Evolutionary conservation across 371 early-diverging fungal genomes (phyloP).

Genomic region (Mortierella sp.): DNA sequence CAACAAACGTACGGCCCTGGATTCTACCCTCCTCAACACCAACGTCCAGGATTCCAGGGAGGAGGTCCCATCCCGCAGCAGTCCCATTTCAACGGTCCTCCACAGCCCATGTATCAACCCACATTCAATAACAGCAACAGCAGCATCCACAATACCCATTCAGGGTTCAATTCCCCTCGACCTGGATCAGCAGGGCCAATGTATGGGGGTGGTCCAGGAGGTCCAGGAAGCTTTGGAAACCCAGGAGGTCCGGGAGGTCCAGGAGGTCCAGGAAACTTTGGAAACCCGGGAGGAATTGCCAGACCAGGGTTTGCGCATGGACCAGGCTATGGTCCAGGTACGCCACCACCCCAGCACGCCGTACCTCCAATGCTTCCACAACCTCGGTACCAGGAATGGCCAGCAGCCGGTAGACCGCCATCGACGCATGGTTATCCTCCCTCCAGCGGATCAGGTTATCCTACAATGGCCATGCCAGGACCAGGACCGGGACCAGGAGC

Average conservation of each 20-base stretch:
- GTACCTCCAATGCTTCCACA: conserved; percentile 14
- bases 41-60: conserved; percentile 19
- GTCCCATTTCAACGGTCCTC: conserved; percentile 14
- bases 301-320: conserved; percentile 19
- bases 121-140: conserved; percentile 19
- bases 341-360: conserved; percentile 18
- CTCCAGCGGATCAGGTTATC: conserved; percentile 12
- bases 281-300: conserved; percentile 7
- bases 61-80: conserved; percentile 22
- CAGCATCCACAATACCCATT: conserved; percentile 4
- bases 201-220: conserved; percentile 1
- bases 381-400: conserved; percentile 48
- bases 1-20: conserved; percentile 18
- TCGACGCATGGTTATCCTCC: conserved; percentile 13
- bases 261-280: neutral
- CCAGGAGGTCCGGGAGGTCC: no score
- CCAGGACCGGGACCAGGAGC: conserved; percentile 21
- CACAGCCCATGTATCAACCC: conserved; percentile 18
- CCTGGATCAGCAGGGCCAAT: conserved; percentile 12
- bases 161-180: conserved; percentile 19
- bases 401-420: conserved; percentile 31
- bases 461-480: conserved; percentile 2
- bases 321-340: conserved; percentile 27
- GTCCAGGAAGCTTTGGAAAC: no score
- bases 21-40: conserved; percentile 17